A percentile compares a stretch with the other conserved stretches of the same genome.
Evolutionary conservation across 129 eudicot genomes (phyloP).

Genomic region (Solidago caesia): DNA sequence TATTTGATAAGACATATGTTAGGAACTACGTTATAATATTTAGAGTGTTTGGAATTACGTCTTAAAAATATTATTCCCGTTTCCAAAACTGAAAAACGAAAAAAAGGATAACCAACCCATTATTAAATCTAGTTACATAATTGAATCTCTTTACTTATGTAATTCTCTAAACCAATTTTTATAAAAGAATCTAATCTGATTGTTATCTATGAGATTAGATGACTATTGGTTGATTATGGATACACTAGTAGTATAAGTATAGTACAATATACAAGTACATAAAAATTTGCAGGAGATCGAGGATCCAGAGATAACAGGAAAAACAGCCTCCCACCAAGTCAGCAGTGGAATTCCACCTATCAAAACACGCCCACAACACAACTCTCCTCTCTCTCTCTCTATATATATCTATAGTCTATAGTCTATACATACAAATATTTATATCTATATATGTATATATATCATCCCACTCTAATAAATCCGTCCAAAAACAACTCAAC

Average conservation of each 20-base stretch:
- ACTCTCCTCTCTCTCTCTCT: constrained; percentile 3
- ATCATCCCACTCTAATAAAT: constrained; percentile 18
- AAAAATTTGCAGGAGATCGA: not conserved
- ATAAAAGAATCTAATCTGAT: too few species aligned
- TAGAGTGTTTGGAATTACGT: too few species aligned
- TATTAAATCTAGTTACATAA: too few species aligned
- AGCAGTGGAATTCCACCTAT: constrained; percentile 39
- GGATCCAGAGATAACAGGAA: constrained; percentile 18
- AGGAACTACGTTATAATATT: too few species aligned
- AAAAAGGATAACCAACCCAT: too few species aligned
- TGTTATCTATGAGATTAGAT: too few species aligned
- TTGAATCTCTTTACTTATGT: too few species aligned
- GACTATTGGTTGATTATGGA: not conserved
- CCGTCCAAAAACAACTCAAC: constrained; percentile 9
- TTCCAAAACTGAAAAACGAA: too few species aligned
- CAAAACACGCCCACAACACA: constrained; percentile 4
- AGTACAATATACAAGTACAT: not conserved
- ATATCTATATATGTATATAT: not conserved
- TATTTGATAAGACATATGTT: too few species aligned
- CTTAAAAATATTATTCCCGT: too few species aligned
- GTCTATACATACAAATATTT: constrained; percentile 10
- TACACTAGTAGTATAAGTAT: too few species aligned
- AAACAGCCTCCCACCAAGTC: constrained; percentile 35
- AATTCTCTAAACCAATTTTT: too few species aligned
- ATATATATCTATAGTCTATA: constrained; percentile 22